These are phyloP conservation scores for Acer yangbiense DNA, from an alignment of 345 rosid species.

Conservation along the genomic window DNA sequence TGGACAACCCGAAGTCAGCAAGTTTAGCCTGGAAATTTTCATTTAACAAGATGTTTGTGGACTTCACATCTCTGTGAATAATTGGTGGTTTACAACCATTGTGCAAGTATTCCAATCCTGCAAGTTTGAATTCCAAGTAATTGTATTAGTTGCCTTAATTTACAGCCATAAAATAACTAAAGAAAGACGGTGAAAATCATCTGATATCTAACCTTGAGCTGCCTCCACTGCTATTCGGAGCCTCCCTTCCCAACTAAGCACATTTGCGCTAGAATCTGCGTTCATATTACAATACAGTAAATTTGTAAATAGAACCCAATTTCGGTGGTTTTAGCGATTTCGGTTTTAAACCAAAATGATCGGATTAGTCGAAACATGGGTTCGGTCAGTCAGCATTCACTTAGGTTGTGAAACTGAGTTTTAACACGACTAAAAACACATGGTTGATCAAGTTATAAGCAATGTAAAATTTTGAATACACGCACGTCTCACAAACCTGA, in stretches of 20 bases:
- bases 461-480: neutral
- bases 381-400: no score
- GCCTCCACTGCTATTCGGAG: slow-evolving; percentile 49
- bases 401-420: no score
- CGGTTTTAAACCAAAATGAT: no score
- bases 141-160: neutral
- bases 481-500: slow-evolving; percentile 22
- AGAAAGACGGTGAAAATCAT: neutral
- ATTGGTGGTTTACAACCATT: slow-evolving; percentile 35
- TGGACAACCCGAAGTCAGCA: slow-evolving; percentile 54
- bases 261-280: neutral
- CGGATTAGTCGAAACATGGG: no score
- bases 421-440: no score
- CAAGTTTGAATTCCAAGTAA: neutral
- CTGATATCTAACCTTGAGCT: slow-evolving; percentile 36
- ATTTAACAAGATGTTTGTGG: slow-evolving; percentile 48
- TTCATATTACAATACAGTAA: neutral
- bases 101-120: slow-evolving; percentile 42
- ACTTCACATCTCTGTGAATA: slow-evolving; percentile 47
- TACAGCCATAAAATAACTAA: neutral
- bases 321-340: no score
- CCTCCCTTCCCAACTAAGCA: slow-evolving; percentile 22
- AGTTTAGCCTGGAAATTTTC: slow-evolving; percentile 50
- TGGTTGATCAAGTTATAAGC: no score
- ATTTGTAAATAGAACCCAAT: neutral